Conservation (phyloP, 1,284 basidiomycete genomes). For the Omphalotus olearius region DNA sequence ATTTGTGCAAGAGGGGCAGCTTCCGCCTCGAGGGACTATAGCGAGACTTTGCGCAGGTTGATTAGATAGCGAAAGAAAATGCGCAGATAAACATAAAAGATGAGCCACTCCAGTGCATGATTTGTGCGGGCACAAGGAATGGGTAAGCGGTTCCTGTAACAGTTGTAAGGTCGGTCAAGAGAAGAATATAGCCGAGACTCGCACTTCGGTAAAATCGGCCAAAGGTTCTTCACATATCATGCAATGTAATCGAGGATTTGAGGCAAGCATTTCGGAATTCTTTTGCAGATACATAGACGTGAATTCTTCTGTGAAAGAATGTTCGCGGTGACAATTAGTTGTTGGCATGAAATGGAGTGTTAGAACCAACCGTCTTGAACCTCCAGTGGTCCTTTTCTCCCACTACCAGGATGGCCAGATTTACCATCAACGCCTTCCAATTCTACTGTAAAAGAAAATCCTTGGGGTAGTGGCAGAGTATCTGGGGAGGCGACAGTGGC, state of each 20-base stretch:
- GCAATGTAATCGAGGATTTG: slow-evolving; percentile 36
- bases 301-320: slow-evolving; percentile 38
- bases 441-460: slow-evolving; percentile 51
- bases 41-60: background rate
- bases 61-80: slow-evolving; percentile 41
- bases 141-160: slow-evolving; percentile 53
- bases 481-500: background rate
- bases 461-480: slow-evolving; percentile 38
- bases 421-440: slow-evolving; percentile 74
- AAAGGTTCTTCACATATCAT: slow-evolving; percentile 47
- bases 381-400: slow-evolving; percentile 54
- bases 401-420: slow-evolving; percentile 42
- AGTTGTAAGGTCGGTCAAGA: slow-evolving; percentile 4
- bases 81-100: slow-evolving; percentile 60
- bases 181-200: slow-evolving; percentile 19
- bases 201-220: slow-evolving; percentile 38
- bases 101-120: slow-evolving; percentile 59
- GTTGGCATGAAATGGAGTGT: background rate
- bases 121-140: slow-evolving; percentile 41
- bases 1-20: slow-evolving; percentile 50
- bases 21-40: slow-evolving; percentile 63
- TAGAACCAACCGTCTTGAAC: slow-evolving; percentile 55
- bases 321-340: background rate
- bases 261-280: slow-evolving; percentile 37
- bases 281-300: slow-evolving; percentile 53